phyloP scores from a whole-genome alignment of 208 protist species.

The Sergeia podlipaevii region DNA sequence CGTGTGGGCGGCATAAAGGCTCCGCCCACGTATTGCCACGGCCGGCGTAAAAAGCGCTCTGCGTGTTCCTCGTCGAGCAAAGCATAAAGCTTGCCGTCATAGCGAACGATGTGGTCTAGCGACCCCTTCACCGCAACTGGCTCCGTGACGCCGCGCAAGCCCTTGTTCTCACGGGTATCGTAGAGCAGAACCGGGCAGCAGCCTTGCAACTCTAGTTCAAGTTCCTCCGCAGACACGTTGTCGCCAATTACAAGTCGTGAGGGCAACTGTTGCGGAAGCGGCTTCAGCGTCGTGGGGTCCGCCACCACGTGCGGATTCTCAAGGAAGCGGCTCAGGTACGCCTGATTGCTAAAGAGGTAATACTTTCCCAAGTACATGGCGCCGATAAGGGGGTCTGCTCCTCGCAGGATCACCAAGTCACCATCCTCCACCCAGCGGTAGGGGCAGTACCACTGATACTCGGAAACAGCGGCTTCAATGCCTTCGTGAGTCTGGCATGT shows the following conservation, averaged over 20 bases:
- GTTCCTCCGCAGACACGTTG: conserved; percentile 2
- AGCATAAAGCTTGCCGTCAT: conserved; percentile 74
- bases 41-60: conserved; percentile 66
- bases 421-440: conserved; percentile 69
- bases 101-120: conserved; percentile 58
- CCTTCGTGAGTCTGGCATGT: conserved; percentile 29
- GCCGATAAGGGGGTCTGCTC: conserved; percentile 17
- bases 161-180: conserved; percentile 73
- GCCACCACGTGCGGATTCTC: conserved; percentile 46
- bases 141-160: conserved; percentile 75
- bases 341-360: conserved; percentile 68
- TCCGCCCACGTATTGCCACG: conserved; percentile 80
- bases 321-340: conserved; percentile 65
- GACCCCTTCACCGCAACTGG: conserved; percentile 65
- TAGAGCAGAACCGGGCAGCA: conserved; percentile 91
- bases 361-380: conserved; percentile 64
- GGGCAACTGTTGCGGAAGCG: conserved; percentile 54
- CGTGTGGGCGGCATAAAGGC: conserved; percentile 54
- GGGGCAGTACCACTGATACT: conserved; percentile 77
- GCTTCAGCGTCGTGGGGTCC: conserved; percentile 28
- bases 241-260: conserved; percentile 7
- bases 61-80: conserved; percentile 47
- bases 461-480: conserved; percentile 42
- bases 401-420: conserved; percentile 35
- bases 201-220: conserved; percentile 53